A percentile compares a stretch with the other conserved stretches of the same genome.
phyloP scores from a whole-genome alignment of 305 asterid species.

The Fraxinus paxiana region DNA sequence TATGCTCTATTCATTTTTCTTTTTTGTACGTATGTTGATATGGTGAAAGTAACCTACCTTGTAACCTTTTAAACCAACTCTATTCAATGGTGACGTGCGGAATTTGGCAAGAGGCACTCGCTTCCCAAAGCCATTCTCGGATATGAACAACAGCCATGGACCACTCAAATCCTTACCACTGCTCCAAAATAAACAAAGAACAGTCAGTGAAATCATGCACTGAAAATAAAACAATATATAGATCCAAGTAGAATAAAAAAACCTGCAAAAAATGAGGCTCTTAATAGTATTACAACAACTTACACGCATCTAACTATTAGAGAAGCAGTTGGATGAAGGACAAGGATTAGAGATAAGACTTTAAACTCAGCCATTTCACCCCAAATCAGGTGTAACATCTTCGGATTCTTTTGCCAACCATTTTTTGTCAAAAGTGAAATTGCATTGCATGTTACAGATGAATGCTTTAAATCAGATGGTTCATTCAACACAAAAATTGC shows the following conservation, averaged over 20 bases:
- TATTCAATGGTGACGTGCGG: conserved; percentile 61
- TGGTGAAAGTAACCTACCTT: conserved; percentile 47
- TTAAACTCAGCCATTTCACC: conserved; percentile 13
- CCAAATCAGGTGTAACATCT: neutral
- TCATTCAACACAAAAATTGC: neutral
- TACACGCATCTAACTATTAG: neutral
- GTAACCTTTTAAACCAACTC: conserved; percentile 84
- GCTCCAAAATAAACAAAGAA: conserved; percentile 22
- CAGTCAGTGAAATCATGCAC: conserved; percentile 4
- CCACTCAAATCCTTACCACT: conserved; percentile 57
- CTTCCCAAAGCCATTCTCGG: conserved; percentile 87
- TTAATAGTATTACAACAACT: neutral
- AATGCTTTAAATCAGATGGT: conserved; percentile 5
- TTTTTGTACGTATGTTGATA: neutral
- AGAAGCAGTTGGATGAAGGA: conserved; percentile 1
- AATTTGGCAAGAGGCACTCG: conserved; percentile 86
- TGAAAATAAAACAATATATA: neutral
- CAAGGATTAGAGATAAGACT: neutral
- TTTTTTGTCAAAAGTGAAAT: neutral
- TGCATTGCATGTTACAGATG: neutral
- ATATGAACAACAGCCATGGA: conserved; percentile 93
- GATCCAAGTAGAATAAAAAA: neutral
- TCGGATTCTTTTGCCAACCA: neutral
- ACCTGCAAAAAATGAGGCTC: neutral
- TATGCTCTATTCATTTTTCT: neutral